phyloP scores from a whole-genome alignment of 2,329 filamentous ascomycete genomes.

The Alternaria tenuissima region DNA sequence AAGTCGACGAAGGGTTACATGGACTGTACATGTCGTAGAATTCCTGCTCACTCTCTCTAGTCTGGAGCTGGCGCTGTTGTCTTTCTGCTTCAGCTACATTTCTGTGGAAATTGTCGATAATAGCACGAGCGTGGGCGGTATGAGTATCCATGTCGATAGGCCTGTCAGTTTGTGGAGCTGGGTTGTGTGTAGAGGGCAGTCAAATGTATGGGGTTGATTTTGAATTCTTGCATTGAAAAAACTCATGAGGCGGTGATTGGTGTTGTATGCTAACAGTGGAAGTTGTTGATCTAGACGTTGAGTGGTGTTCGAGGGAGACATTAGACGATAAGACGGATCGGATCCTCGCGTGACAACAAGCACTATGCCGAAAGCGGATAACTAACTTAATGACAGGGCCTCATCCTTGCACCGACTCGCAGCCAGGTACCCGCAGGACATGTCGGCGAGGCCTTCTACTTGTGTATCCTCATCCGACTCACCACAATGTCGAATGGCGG shows the following conservation, averaged over 20 bases:
- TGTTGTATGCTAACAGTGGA: neutral
- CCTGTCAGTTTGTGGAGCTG: conserved; percentile 4
- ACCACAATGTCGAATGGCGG: conserved; percentile 42
- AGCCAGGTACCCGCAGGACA: neutral
- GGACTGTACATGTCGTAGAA: conserved; percentile 19
- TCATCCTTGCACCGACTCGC: neutral
- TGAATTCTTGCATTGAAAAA: neutral
- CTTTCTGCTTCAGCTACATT: conserved; percentile 11
- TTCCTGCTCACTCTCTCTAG: conserved; percentile 9
- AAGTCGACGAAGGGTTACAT: conserved; percentile 12
- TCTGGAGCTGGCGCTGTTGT: conserved; percentile 1
- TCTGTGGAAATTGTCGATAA: conserved; percentile 11
- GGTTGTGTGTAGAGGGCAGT: neutral
- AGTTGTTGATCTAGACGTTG: neutral
- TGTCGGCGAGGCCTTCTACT: neutral
- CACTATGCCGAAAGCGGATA: neutral
- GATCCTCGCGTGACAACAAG: neutral
- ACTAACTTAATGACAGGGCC: neutral
- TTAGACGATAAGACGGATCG: neutral
- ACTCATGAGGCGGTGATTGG: neutral
- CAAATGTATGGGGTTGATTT: neutral
- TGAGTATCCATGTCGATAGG: conserved; percentile 4
- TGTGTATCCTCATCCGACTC: conserved; percentile 3
- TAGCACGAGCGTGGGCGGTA: conserved; percentile 11
- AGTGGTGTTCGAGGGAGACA: neutral